These are phyloP conservation scores for Melanomma pulvis-pyrius DNA, from an alignment of 495 filamentous ascomycete species.

Conservation along the genomic window DNA sequence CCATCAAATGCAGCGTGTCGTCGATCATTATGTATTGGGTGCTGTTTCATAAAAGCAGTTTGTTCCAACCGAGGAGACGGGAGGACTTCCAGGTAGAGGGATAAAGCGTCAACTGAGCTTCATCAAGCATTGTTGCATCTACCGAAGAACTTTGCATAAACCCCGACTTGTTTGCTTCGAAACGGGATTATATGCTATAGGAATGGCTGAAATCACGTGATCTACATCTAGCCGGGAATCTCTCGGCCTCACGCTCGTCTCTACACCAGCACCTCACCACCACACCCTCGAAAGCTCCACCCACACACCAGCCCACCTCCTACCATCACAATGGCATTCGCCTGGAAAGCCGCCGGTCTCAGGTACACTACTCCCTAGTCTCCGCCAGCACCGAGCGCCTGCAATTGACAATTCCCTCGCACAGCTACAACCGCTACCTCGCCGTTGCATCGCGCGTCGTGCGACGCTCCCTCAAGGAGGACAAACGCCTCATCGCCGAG, in stretches of 20 bases:
- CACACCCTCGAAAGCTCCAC: conserved; percentile 18
- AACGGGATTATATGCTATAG: no score
- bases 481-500: conserved; percentile 81
- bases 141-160: no score
- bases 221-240: not conserved
- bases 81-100: no score
- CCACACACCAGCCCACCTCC: conserved; percentile 42
- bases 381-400: conserved; percentile 17
- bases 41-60: no score
- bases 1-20: not conserved
- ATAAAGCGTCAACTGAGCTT: no score
- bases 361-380: conserved; percentile 63
- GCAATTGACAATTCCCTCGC: conserved; percentile 9
- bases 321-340: conserved; percentile 85
- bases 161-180: no score
- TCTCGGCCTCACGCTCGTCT: conserved; percentile 6
- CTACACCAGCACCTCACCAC: conserved; percentile 40
- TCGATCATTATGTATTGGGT: no score
- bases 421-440: conserved; percentile 83
- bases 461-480: conserved; percentile 93
- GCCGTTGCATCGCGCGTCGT: conserved; percentile 75
- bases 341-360: conserved; percentile 97
- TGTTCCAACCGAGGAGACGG: no score
- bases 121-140: no score
- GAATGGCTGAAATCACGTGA: conserved; percentile 4